Evolutionary conservation across 1,284 basidiomycete species (phyloP), one percentile per base, ranked within the genome.

Genomic region (Termitomyces sp.): DNA sequence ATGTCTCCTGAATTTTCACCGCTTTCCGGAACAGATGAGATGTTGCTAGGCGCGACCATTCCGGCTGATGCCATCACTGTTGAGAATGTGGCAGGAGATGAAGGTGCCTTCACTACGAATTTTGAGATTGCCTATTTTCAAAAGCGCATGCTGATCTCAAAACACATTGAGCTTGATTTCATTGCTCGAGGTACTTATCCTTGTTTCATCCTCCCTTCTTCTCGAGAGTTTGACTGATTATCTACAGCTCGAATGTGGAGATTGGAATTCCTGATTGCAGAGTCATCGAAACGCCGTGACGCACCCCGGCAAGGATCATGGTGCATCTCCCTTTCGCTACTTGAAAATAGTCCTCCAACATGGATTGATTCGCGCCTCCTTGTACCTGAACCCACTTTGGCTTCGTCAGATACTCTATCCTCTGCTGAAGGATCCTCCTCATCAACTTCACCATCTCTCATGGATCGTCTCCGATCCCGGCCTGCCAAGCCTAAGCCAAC

Each of bases 61-160:
- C 73, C 77, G 0, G 72, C 76, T 6, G 86, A 88, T 60, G 74
- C 76, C 13, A 68, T 88, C 10, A 68, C 66, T 3, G 76, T 86
- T 15, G 72, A 74, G 34, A 78, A 82, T 52, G 58, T 78, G 4
- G 66, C 69, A 0, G 75, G 73, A 0, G 77, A 81, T 39, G 76
- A 78, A 31, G 79, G 78, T 0, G 71, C 77, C 3, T 88, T 90
- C 60, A 74, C 73, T 0, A 80, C 74, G 1, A 65, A 73, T 19
- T 74, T 87, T 53, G 72, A 73, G 19, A 72, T 88, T n/a, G 71
- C 74, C 5, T 71, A 80, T 48, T 89, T 88, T 67, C 84, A 86
- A 64, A 83, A 81, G 62, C 75, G 88, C 6, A 85, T 90, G 85
- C 72, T 80, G n/a, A 77, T 88, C 13, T 75, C 79, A 19, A 76